Percentiles rank a stretch among this genome's conserved stretches.
Evolutionary conservation across 176 grass and related monocot species (phyloP).

Genomic region (Triticum timopheevii): DNA sequence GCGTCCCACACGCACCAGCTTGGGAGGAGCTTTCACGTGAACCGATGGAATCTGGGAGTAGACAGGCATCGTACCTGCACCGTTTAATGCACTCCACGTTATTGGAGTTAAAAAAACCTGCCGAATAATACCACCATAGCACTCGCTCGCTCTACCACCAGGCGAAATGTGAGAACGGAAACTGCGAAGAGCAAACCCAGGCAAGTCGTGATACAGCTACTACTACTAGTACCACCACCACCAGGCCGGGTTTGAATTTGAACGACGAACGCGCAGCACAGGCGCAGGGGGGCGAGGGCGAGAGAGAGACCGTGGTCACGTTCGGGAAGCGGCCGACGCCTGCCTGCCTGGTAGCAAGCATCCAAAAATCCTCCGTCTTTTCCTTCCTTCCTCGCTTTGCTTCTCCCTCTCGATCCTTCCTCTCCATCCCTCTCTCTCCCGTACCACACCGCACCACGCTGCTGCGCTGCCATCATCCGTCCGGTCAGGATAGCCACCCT

Average conservation of each 20-base stretch:
- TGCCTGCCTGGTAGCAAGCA: not conserved
- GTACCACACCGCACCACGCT: not conserved
- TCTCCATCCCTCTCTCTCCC: not conserved
- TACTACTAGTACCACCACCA: not conserved
- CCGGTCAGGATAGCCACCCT: constrained; percentile 8
- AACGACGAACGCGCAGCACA: not conserved
- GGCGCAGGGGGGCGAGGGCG: no score
- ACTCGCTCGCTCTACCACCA: no score
- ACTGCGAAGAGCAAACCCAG: no score
- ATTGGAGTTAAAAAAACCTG: not conserved
- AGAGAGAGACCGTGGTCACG: not conserved
- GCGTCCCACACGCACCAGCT: not conserved
- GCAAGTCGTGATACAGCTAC: no score
- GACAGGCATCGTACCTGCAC: not conserved
- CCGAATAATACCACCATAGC: no score
- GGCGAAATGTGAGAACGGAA: not conserved
- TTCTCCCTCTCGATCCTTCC: not conserved
- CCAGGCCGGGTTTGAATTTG: not conserved
- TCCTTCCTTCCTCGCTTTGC: constrained; percentile 1
- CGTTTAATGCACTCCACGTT: not conserved
- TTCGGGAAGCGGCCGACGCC: not conserved
- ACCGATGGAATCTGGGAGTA: not conserved
- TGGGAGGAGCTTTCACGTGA: not conserved
- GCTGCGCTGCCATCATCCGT: constrained; percentile 6
- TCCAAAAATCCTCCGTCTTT: constrained; percentile 3